A percentile compares a stretch with the other conserved stretches of the same genome.
Evolutionary conservation across 257 asterid species (phyloP).

Genomic region (Solanum lycopersicoides): DNA sequence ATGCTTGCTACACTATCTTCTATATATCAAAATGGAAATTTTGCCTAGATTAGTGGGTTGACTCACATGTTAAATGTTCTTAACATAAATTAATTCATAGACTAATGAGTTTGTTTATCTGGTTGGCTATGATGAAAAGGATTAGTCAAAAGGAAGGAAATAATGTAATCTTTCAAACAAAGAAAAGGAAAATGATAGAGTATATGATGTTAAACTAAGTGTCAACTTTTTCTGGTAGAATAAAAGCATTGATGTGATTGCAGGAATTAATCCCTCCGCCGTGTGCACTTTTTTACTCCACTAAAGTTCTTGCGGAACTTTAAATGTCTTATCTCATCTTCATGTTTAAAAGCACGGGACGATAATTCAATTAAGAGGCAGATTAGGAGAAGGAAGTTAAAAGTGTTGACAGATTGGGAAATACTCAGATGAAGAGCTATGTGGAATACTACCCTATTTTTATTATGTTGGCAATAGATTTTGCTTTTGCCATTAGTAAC

Average conservation of each 20-base stretch:
- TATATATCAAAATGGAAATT: not conserved
- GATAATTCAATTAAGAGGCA: not conserved
- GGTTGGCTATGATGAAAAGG: not conserved
- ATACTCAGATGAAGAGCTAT: conserved; percentile 23
- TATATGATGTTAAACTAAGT: not conserved
- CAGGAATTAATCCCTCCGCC: not conserved
- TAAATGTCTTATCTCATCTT: not conserved
- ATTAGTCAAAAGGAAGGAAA: not conserved
- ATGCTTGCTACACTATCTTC: not conserved
- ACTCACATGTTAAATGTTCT: conserved; percentile 1
- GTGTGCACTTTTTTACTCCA: not conserved
- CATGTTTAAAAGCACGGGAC: not conserved
- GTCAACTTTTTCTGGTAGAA: not conserved
- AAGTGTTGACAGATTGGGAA: not conserved
- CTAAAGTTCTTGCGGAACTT: not conserved
- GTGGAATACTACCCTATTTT: conserved; percentile 51
- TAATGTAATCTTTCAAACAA: not conserved
- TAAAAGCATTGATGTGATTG: conserved; percentile 6
- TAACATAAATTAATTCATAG: not conserved
- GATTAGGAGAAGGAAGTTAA: not conserved
- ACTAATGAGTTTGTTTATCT: not conserved
- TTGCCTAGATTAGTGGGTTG: not conserved
- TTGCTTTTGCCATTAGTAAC: conserved; percentile 53
- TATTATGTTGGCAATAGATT: conserved; percentile 41
- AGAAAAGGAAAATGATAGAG: not conserved